phyloP scores from a whole-genome alignment of 768 basidiomycete species.

The Phylloporus sp. region DNA sequence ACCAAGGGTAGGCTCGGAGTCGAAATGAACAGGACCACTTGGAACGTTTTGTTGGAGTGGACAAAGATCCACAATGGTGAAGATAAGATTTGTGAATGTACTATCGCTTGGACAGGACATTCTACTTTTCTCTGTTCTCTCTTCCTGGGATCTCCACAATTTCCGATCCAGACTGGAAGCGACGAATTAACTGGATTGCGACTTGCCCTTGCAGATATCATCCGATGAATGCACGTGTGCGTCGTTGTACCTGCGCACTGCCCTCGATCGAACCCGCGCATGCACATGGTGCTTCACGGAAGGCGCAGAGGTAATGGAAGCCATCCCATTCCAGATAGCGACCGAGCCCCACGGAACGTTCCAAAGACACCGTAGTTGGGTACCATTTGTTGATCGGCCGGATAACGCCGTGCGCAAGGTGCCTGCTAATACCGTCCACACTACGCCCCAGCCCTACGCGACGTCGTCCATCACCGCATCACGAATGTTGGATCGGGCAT shows the following conservation, averaged over 20 bases:
- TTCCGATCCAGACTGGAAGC: too few relatives aligned
- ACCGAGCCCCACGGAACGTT: constrained; percentile 1
- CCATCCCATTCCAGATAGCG: background rate
- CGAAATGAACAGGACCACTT: too few relatives aligned
- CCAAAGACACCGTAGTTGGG: background rate
- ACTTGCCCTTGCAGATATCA: background rate
- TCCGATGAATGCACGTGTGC: background rate
- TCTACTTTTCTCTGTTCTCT: background rate
- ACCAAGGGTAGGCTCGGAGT: constrained; percentile 17
- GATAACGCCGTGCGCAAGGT: background rate
- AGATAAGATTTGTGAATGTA: background rate
- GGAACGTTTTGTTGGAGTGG: background rate
- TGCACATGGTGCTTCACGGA: background rate
- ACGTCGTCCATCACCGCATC: background rate
- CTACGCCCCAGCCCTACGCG: background rate
- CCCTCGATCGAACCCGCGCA: background rate
- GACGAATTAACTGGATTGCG: background rate
- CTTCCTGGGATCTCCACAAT: too few relatives aligned
- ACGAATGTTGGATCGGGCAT: background rate
- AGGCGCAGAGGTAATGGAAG: background rate
- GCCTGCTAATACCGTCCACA: background rate
- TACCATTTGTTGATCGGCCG: background rate
- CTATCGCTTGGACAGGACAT: background rate
- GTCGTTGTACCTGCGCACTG: background rate
- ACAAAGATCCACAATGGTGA: background rate